A percentile compares a stretch with the other conserved stretches of the same genome.
Conservation (phyloP, 2,329 filamentous ascomycete genomes). For the Laburnicola sp. region DNA sequence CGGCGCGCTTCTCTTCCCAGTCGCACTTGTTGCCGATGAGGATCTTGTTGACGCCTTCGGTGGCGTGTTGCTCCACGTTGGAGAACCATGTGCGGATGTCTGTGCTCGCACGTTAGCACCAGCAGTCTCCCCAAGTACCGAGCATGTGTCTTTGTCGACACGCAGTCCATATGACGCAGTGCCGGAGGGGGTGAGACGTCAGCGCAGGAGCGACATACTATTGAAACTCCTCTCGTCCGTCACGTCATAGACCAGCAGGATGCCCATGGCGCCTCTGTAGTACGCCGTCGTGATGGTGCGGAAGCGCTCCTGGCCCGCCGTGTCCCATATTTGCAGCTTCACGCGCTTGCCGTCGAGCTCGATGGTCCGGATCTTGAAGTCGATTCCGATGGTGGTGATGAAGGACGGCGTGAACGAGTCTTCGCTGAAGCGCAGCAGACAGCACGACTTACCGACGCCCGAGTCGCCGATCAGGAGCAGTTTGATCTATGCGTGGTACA, state of each 20-base stretch:
- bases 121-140: neutral
- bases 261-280: conserved; percentile 98
- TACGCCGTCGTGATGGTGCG: conserved; percentile 98
- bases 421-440: conserved; percentile 93
- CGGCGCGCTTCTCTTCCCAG: conserved; percentile 98
- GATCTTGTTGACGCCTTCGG: conserved; percentile 99
- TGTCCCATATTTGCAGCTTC: conserved; percentile 99
- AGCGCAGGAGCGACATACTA: conserved; percentile 62
- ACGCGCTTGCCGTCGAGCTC: conserved; percentile 98
- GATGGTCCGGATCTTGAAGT: conserved; percentile 99
- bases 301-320: conserved; percentile 96
- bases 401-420: conserved; percentile 97
- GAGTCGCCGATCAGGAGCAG: conserved; percentile 95
- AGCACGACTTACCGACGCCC: conserved; percentile 96
- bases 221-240: conserved; percentile 95
- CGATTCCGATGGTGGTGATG: conserved; percentile 99
- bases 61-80: conserved; percentile 97
- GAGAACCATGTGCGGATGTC: conserved; percentile 99
- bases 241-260: conserved; percentile 96
- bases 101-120: conserved; percentile 47
- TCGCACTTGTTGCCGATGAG: conserved; percentile 99
- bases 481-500: conserved; percentile 72
- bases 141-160: neutral
- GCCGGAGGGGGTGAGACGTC: neutral
- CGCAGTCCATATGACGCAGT: too few relatives aligned